These are phyloP conservation scores for Plasmodium fragile DNA, from an alignment of 169 alveolate genomes.

Conservation along the genomic window DNA sequence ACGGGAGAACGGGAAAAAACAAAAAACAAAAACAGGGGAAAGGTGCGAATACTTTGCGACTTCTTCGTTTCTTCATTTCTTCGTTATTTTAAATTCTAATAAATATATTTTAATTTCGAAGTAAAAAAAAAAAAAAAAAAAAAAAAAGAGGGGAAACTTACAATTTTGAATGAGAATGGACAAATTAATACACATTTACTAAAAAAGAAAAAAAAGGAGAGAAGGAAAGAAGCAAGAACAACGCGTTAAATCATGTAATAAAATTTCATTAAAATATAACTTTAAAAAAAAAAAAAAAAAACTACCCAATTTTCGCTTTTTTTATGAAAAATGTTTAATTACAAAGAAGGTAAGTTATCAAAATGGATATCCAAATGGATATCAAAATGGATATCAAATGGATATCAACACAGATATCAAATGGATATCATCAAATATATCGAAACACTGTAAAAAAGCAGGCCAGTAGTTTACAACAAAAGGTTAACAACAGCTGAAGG, in stretches of 20 bases:
- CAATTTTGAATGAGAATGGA: conserved; percentile 51
- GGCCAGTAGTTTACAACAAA: conserved; percentile 49
- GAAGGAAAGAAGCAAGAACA: conserved; percentile 17
- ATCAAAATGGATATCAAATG: background rate
- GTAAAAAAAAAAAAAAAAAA: conserved; percentile 29
- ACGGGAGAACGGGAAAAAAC: conserved; percentile 5
- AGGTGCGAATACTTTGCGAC: conserved; percentile 19
- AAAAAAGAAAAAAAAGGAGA: conserved; percentile 60
- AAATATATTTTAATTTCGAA: conserved; percentile 30
- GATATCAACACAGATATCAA: background rate
- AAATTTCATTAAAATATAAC: conserved; percentile 37
- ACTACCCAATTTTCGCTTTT: conserved; percentile 8
- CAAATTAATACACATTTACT: conserved; percentile 62
- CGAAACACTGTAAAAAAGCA: conserved; percentile 61
- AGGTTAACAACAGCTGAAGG: conserved; percentile 62
- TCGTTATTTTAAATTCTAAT: conserved; percentile 32
- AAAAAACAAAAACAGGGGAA: conserved; percentile 23
- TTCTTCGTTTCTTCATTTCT: conserved; percentile 19
- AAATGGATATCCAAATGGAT: background rate
- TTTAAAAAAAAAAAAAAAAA: conserved; percentile 1
- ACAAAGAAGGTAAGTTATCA: background rate
- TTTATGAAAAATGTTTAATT: conserved; percentile 49
- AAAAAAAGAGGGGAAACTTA: conserved; percentile 4
- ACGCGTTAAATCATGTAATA: conserved; percentile 48
- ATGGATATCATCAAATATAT: background rate